These are phyloP conservation scores for Psilocybe tampanensis DNA, from an alignment of 768 basidiomycete species.

Conservation along the genomic window DNA sequence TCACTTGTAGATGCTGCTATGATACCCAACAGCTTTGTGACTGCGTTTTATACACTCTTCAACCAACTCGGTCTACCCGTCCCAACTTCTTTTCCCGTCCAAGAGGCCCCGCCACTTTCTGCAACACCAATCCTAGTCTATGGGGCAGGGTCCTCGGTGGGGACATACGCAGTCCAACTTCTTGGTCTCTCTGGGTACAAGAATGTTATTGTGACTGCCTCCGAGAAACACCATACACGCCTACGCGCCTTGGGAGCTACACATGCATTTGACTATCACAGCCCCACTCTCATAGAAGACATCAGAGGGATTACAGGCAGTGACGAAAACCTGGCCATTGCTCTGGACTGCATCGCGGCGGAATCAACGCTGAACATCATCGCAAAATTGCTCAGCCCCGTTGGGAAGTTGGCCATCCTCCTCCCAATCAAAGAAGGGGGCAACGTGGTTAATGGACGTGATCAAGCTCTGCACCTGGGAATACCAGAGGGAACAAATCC, in stretches of 20 bases:
- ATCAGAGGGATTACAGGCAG: conserved; percentile 35
- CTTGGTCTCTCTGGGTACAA: conserved; percentile 44
- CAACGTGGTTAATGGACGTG: conserved; percentile 30
- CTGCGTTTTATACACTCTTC: conserved; percentile 42
- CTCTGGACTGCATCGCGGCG: conserved; percentile 40
- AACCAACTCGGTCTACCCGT: conserved; percentile 38
- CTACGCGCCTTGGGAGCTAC: conserved; percentile 43
- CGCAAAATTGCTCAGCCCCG: conserved; percentile 36
- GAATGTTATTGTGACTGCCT: conserved; percentile 45
- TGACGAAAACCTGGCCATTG: conserved; percentile 32
- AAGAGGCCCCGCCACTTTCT: conserved; percentile 28
- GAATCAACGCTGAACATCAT: conserved; percentile 37
- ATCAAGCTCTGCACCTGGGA: conserved; percentile 32
- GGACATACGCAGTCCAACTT: conserved; percentile 38
- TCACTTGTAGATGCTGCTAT: conserved; percentile 37
- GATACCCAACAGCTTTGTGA: conserved; percentile 44
- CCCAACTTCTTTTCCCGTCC: conserved; percentile 32
- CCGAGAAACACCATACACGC: conserved; percentile 37
- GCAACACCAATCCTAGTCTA: conserved; percentile 43
- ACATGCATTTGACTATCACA: conserved; percentile 42
- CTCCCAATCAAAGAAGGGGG: conserved; percentile 48
- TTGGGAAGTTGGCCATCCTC: conserved; percentile 45
- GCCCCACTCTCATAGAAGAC: conserved; percentile 34
- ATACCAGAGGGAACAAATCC: conserved; percentile 37
- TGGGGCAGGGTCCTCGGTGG: conserved; percentile 43